phyloP scores from a whole-genome alignment of 257 asterid genomes.

The Plantago major region DNA sequence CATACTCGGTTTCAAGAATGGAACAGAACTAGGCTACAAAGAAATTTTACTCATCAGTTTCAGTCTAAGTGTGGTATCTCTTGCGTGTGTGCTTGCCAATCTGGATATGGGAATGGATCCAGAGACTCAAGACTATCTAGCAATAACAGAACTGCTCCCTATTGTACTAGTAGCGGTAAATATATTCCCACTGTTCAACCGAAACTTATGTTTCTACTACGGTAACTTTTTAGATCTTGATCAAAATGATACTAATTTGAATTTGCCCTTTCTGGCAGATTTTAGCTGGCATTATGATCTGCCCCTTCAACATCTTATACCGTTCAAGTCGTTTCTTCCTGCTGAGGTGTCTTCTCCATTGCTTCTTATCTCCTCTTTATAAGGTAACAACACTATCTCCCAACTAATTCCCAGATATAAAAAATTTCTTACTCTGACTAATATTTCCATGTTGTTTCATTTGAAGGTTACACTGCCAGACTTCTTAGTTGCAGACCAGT shows the following conservation, averaged over 20 bases:
- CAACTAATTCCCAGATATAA: background rate
- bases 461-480: slow-evolving; percentile 13
- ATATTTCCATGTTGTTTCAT: background rate
- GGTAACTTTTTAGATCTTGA: too few relatives aligned
- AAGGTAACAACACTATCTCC: background rate
- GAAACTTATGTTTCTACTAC: too few relatives aligned
- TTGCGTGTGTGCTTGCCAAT: slow-evolving; percentile 44
- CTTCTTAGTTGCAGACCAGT: slow-evolving; percentile 11
- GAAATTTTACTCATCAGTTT: slow-evolving; percentile 39
- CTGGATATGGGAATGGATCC: slow-evolving; percentile 61
- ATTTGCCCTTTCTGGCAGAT: background rate
- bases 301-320: slow-evolving; percentile 1
- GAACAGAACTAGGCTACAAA: slow-evolving; percentile 44
- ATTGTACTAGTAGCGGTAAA: slow-evolving; percentile 43
- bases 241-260: background rate
- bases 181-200: background rate
- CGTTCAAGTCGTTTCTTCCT: slow-evolving; percentile 3
- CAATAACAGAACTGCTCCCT: slow-evolving; percentile 50
- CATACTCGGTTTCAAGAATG: slow-evolving; percentile 50
- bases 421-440: background rate
- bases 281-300: background rate
- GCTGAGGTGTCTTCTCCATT: background rate
- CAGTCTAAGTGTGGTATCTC: slow-evolving; percentile 37
- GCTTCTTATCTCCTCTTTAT: slow-evolving; percentile 7
- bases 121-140: slow-evolving; percentile 32